phyloP scores from a whole-genome alignment of 179 eudicot species.

The Gypsophila paniculata region DNA sequence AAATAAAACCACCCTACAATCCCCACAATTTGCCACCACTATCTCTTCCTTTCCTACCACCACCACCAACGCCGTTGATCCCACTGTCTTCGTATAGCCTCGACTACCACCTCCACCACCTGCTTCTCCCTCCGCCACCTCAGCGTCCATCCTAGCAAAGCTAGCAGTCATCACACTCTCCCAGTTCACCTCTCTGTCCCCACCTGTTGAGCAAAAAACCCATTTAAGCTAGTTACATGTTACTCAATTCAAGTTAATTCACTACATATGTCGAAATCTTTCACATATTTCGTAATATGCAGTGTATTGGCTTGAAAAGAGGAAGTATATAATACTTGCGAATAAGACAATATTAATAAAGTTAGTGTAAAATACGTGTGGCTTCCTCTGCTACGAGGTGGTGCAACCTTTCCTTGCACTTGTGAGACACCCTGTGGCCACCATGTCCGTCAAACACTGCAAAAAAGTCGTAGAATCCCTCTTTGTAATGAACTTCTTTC shows the following conservation, averaged over 20 bases:
- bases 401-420: constrained; percentile 34
- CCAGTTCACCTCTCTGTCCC: constrained; percentile 15
- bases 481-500: background rate
- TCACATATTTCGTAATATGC: too few relatives aligned
- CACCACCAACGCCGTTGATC: constrained; percentile 33
- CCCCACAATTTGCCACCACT: constrained; percentile 34
- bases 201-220: too few relatives aligned
- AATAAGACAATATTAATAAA: too few relatives aligned
- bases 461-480: constrained; percentile 22
- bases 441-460: constrained; percentile 34
- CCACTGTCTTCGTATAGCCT: background rate
- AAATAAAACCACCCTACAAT: constrained; percentile 31
- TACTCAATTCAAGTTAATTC: too few relatives aligned
- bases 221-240: too few relatives aligned
- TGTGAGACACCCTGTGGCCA: constrained; percentile 17
- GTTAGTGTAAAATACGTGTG: background rate
- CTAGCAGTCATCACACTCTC: constrained; percentile 21
- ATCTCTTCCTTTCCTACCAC: constrained; percentile 30
- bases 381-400: constrained; percentile 23
- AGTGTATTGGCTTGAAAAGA: too few relatives aligned
- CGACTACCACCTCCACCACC: background rate
- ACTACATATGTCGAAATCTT: too few relatives aligned
- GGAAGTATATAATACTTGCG: too few relatives aligned
- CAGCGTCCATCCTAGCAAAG: constrained; percentile 28
- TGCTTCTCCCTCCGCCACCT: constrained; percentile 12